Evolutionary conservation across 345 rosid species (phyloP).

Genomic region (Kernera saxatilis): DNA sequence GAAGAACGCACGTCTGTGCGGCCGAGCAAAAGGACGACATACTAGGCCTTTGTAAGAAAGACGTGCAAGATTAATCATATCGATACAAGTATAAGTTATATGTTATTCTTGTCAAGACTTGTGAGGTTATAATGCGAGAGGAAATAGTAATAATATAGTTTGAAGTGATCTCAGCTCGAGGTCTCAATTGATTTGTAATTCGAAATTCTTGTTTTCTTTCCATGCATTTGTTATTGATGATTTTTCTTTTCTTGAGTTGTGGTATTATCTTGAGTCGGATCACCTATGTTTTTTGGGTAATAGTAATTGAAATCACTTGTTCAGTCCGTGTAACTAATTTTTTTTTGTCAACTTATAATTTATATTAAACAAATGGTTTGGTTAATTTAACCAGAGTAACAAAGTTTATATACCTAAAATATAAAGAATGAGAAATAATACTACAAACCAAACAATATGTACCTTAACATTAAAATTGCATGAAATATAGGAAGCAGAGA

Average conservation of each 20-base stretch:
- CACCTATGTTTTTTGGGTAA: not conserved
- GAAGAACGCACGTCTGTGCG: slow-evolving; percentile 80
- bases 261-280: not conserved
- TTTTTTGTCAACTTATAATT: too few species aligned
- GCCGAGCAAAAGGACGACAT: slow-evolving; percentile 64
- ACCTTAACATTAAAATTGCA: too few species aligned
- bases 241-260: not conserved
- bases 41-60: slow-evolving; percentile 61
- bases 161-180: slow-evolving; percentile 45
- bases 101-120: slow-evolving; percentile 22
- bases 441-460: too few species aligned
- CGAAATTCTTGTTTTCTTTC: not conserved
- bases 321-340: not conserved
- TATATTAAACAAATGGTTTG: too few species aligned
- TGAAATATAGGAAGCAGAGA: too few species aligned
- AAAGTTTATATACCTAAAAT: too few species aligned
- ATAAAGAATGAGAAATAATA: too few species aligned
- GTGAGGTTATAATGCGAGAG: slow-evolving; percentile 13
- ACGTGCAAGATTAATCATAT: not conserved
- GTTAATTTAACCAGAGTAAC: too few species aligned
- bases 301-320: too few species aligned
- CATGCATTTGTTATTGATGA: not conserved
- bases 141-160: slow-evolving; percentile 13
- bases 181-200: slow-evolving; percentile 36
- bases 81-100: slow-evolving; percentile 15